Conservation (phyloP, 371 early-diverging fungal species). For the Apophysomyces ossiformis region DNA sequence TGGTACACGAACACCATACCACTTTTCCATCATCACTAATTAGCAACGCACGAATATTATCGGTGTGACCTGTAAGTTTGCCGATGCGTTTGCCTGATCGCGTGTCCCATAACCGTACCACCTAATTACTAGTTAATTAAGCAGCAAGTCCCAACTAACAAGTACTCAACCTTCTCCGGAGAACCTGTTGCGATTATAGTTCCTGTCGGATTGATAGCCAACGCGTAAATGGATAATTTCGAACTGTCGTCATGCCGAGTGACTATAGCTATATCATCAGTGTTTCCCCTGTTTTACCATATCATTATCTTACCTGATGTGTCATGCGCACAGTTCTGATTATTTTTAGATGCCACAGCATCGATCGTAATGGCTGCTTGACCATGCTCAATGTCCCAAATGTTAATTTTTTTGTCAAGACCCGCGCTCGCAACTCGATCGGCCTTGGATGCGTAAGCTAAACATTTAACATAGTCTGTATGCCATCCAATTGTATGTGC, state of each 20-base stretch:
- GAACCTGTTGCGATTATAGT: slow-evolving; percentile 81
- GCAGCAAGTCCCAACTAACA: neutral
- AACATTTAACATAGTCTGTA: slow-evolving; percentile 82
- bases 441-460: slow-evolving; percentile 71
- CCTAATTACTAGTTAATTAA: slow-evolving; percentile 22
- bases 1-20: slow-evolving; percentile 47
- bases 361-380: slow-evolving; percentile 35
- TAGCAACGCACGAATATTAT: slow-evolving; percentile 88
- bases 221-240: slow-evolving; percentile 76
- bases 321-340: slow-evolving; percentile 16
- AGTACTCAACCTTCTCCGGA: slow-evolving; percentile 74
- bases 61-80: slow-evolving; percentile 91
- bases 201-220: slow-evolving; percentile 75
- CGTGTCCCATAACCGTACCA: slow-evolving; percentile 91
- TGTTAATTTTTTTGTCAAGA: slow-evolving; percentile 84
- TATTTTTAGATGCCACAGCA: slow-evolving; percentile 13
- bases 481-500: slow-evolving; percentile 82
- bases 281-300: neutral
- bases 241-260: slow-evolving; percentile 58
- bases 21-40: slow-evolving; percentile 88
- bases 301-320: slow-evolving; percentile 3
- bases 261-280: slow-evolving; percentile 20
- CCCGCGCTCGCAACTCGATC: slow-evolving; percentile 92
- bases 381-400: slow-evolving; percentile 83
- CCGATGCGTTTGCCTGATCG: slow-evolving; percentile 72